Base-by-base conservation (phyloP, 1,284 basidiomycete genomes). In the Marasmius fiardii region DNA sequence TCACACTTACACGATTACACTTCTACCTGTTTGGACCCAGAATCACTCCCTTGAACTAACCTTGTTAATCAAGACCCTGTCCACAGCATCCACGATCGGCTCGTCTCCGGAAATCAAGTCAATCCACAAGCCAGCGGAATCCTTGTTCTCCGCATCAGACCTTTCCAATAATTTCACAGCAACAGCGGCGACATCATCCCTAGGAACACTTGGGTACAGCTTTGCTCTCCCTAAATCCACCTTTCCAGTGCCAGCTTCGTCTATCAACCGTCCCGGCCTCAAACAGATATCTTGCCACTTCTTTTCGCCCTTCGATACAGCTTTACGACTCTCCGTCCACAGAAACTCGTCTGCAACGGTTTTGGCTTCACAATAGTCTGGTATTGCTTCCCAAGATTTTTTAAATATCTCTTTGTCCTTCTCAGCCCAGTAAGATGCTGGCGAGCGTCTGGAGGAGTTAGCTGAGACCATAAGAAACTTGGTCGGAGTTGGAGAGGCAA, bases 91-190 rank as follows among this genome's bases (percentile, higher is more conserved):
- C 11, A 16, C 10, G 3, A 51, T 39, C 4, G 50, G 18, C 7
- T 51, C 50, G 14, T 51, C 50, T 37, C 50, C 50, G 4, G 11
- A 10, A 23, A 51, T 37, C 50, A 51, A 34, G 24, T 51, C 50
- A n/a, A 51, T 51, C 50, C 50, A 51, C 33, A 51, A 51, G 2
- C 50, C 50, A 51, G 33, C 33, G 2, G 50, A 21, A 28, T 31
- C 44, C 41, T 34, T 34, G 12, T 14, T 48, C 18, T 31, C 47
- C 10, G 10, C 26, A 7, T 49, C 47, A 1, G 47, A 49, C 26
- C n/a, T 28, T 3, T 49, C 47, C 47, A 49, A 18, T 20, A 49
- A 31, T 31, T 49, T 26, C 14, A 49, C 47, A n/a, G 47, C 47
- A 7, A 31, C 31, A 4, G 28, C 47, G 4, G 47, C 47, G 4